Evolutionary conservation across 1,284 basidiomycete genomes (phyloP), one percentile per base, ranked within the genome.

Genomic region (Cutaneotrichosporon curvatum): DNA sequence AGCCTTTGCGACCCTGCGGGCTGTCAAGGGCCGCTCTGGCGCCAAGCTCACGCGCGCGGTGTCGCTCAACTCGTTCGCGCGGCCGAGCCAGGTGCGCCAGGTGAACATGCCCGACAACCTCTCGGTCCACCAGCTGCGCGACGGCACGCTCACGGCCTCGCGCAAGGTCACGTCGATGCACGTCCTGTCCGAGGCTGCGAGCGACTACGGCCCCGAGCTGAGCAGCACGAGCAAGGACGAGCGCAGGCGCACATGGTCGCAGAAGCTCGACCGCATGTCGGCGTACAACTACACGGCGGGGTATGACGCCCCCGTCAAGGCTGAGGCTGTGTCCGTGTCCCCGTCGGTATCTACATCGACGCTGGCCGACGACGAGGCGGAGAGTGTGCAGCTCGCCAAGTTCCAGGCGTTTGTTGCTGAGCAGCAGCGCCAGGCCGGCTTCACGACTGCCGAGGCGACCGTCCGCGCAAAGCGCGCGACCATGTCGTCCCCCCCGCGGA

Each of bases 351-450:
- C 19, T 20, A 12, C 21, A 19, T 8, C 32, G 32, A 14, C 32
- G 36, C 36, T 21, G 10, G 19, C 18, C 36, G 36, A 37, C 36
- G 12, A 7, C 18, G 20, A 37, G 10, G 21, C 34, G 41, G 39
- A 63, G 37, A 50, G 53, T 9, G 60, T 63, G 41, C 51, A 52
- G 10, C 60, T 60, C 38, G 55, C 55, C n/a, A 57, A 58, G 43
- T 64, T 68, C 51, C 63, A 65, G 46, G 58, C 55, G 6, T 57
- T 67, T 9, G 53, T 64, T 38, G 50, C 57, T 14, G 59, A 68
- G 47, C 66, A 65, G 48, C 57, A 59, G 39, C 51, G 51, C 25
- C 57, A 55, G 22, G 60, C 62, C 42, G 63, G 59, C 0, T 32
- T 54, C 11, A 45, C 50, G 32, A 47, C 50, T 36, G 60, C 55